phyloP scores from a whole-genome alignment of 2,329 filamentous ascomycete species.

The Pseudogymnoascus sp. region DNA sequence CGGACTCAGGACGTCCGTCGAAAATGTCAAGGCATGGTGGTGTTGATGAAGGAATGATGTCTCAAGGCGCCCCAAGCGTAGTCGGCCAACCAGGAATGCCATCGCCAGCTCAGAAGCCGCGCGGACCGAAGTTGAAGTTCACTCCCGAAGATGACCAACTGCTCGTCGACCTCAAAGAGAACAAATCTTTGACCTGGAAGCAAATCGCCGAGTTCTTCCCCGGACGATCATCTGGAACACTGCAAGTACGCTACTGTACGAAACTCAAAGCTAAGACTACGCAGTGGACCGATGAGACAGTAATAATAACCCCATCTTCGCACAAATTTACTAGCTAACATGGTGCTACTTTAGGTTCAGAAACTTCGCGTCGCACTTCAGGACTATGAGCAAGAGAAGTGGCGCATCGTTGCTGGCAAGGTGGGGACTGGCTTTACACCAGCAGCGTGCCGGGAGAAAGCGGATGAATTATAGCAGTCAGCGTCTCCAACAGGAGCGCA shows the following conservation, averaged over 20 bases:
- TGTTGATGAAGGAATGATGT: constrained; percentile 37
- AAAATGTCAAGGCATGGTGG: constrained; percentile 59
- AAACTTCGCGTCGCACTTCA: constrained; percentile 70
- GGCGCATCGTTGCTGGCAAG: constrained; percentile 86
- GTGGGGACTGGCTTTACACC: constrained; percentile 86
- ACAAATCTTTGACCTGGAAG: constrained; percentile 92
- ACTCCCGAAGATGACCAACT: constrained; percentile 85
- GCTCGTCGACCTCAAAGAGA: constrained; percentile 85
- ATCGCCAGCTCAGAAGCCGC: constrained; percentile 67
- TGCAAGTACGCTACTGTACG: constrained; percentile 92
- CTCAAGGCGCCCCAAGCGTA: constrained; percentile 67
- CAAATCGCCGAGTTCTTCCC: constrained; percentile 97
- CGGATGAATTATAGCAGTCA: constrained; percentile 31
- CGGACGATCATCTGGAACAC: constrained; percentile 77
- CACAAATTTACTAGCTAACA: constrained; percentile 4
- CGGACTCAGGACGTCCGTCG: constrained; percentile 62
- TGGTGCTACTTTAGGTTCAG: constrained; percentile 51
- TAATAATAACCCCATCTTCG: constrained; percentile 39
- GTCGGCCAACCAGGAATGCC: constrained; percentile 87
- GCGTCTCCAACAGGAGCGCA: constrained; percentile 29
- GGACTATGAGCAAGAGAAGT: constrained; percentile 86
- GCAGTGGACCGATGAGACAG: constrained; percentile 88
- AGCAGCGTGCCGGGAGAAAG: constrained; percentile 68
- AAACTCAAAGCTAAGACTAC: constrained; percentile 92
- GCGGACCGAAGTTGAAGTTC: constrained; percentile 88